Conservation (phyloP, 1,139 yeast genomes). For the Debaryomycetaceae sp. region DNA sequence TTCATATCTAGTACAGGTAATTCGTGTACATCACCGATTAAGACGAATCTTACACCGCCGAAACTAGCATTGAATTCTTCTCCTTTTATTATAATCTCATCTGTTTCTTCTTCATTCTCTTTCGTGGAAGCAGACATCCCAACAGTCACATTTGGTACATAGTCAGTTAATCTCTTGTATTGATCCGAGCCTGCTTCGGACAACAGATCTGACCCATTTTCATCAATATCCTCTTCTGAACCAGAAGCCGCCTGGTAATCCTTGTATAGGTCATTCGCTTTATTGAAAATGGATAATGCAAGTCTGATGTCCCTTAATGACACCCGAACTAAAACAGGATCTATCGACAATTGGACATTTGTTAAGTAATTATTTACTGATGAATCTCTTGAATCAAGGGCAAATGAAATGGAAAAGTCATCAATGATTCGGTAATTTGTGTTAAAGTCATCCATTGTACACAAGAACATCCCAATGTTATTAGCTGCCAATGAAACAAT, state of each 20-base stretch:
- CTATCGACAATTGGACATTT: conserved; percentile 66
- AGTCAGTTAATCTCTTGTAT: conserved; percentile 53
- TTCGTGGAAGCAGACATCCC: conserved; percentile 2
- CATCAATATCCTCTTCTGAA: conserved; percentile 19
- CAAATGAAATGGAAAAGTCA: conserved; percentile 78
- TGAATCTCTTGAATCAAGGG: conserved; percentile 70
- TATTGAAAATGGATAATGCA: conserved; percentile 69
- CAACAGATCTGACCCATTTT: conserved; percentile 45
- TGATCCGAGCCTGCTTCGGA: conserved; percentile 33
- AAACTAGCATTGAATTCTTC: conserved; percentile 70
- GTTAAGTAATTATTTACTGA: conserved; percentile 56
- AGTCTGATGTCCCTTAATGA: conserved; percentile 84
- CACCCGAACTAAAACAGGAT: conserved; percentile 75
- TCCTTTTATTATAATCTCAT: conserved; percentile 51
- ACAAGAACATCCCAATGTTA: conserved; percentile 83
- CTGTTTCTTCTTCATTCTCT: conserved; percentile 61
- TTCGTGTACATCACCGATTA: conserved; percentile 93
- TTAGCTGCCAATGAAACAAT: conserved; percentile 64
- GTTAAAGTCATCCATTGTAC: conserved; percentile 64
- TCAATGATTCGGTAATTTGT: conserved; percentile 73
- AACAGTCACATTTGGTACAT: conserved; percentile 50
- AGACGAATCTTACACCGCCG: conserved; percentile 81
- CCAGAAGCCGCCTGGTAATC: conserved; percentile 23
- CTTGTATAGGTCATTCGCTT: conserved; percentile 58
- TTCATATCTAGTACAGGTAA: conserved; percentile 85